Base-by-base conservation (phyloP, 2,329 filamentous ascomycete genomes). In the Aspergillus quadricinctus region DNA sequence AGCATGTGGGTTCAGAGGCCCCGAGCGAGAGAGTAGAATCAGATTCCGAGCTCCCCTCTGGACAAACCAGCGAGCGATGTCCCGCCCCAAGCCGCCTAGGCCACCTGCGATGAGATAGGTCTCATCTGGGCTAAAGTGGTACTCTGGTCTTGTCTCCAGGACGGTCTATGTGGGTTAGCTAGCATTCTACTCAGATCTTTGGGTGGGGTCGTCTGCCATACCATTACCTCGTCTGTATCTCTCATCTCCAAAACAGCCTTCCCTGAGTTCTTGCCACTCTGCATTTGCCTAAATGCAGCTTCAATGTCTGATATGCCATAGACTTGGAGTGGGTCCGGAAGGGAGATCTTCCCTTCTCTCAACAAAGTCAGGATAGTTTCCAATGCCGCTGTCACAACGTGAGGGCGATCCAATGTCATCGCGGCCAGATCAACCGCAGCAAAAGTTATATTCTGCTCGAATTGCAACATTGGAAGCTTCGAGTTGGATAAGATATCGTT, bases 211-310 rank as follows among this genome's bases (percentile, higher is more conserved):
- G n/a, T 40, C 5, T 28, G n/a, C 35, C 57, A 21, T 45, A 59
- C 57, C 52, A 25, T 35, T 1, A 59, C 55, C n/a, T 52, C 9
- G 25, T 57, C 55, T 2, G 50, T 48, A 7, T 19, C 27, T 9
- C 49, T 31, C 49, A 57, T 48, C 41, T 60, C 55, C 21, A 60
- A 7, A 21, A 77, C 72, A 1, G 76, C 59, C 58, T 78, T 78
- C 9, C 77, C 76, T 1, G 72, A 69, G 48, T 76, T 74, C 11
- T 64, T 66, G 0, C 75, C 72, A 4, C 61, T 52, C 25, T 69
- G 68, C 50, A 77, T 67, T 53, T 63, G 64, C 5, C 61, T 45
- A 19, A 77, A 61, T 0, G 71, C 73, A 0, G 61, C 54, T 6
- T 58, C 43, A 4, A 75, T 56, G 0, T 71, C 53, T 10, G 61